These are phyloP conservation scores for Ceratocystis ficicola DNA, from an alignment of 2,329 filamentous ascomycete genomes.

Conservation along the genomic window DNA sequence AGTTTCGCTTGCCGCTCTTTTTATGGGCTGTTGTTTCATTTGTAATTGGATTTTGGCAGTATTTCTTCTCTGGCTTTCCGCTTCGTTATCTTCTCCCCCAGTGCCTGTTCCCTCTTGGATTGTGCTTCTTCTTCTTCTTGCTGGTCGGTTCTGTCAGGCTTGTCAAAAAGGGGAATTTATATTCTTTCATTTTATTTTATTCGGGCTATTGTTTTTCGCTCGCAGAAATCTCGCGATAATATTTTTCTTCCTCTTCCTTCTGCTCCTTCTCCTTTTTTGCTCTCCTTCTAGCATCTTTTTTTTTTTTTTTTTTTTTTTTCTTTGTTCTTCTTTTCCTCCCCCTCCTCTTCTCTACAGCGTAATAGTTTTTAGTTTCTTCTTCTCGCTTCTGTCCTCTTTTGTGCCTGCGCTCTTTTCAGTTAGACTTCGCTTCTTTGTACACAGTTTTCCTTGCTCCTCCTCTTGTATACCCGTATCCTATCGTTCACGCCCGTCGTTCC, in stretches of 20 bases:
- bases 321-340: neutral
- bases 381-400: neutral
- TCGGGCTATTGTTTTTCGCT: constrained; percentile 24
- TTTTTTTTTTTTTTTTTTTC: constrained; percentile 9
- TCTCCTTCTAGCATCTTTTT: constrained; percentile 22
- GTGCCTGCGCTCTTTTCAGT: neutral
- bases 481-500: constrained; percentile 5
- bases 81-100: neutral
- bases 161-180: neutral
- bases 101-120: constrained; percentile 17
- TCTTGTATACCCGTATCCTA: constrained; percentile 26
- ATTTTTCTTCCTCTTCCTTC: neutral
- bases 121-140: constrained; percentile 17
- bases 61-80: too few species aligned
- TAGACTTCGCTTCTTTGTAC: constrained; percentile 7
- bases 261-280: constrained; percentile 21
- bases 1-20: too few species aligned
- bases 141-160: neutral
- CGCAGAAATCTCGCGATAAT: constrained; percentile 10
- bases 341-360: too few species aligned
- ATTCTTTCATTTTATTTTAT: constrained; percentile 9
- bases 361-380: too few species aligned
- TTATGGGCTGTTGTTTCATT: too few species aligned
- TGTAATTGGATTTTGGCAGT: too few species aligned
- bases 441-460: neutral